phyloP scores from a whole-genome alignment of 1,284 basidiomycete genomes.

The Puccinia polysora region DNA sequence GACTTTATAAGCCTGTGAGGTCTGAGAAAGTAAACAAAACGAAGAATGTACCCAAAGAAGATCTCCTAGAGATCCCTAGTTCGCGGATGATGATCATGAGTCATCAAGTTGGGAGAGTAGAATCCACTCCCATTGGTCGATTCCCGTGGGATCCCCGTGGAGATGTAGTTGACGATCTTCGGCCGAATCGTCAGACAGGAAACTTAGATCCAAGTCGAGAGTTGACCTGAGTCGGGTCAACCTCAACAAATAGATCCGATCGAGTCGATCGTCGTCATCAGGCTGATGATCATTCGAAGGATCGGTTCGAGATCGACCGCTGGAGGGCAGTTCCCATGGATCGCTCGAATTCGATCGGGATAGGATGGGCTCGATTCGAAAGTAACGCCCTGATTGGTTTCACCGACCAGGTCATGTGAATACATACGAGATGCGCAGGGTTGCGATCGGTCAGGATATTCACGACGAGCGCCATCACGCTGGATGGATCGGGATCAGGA shows the following conservation, averaged over 20 bases:
- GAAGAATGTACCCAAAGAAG: too few species aligned
- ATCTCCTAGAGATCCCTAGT: too few species aligned
- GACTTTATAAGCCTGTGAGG: too few species aligned
- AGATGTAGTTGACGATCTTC: neutral
- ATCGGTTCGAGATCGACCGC: neutral
- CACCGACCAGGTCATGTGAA: too few species aligned
- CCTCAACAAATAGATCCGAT: neutral
- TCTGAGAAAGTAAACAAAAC: too few species aligned
- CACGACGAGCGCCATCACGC: too few species aligned
- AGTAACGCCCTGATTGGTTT: slow-evolving; percentile 3
- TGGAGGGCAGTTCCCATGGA: neutral
- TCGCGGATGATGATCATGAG: too few species aligned
- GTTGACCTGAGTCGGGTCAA: slow-evolving; percentile 1
- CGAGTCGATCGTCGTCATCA: neutral
- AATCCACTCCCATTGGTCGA: slow-evolving; percentile 13
- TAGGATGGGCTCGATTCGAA: neutral
- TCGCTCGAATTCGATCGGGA: neutral
- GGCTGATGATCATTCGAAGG: neutral
- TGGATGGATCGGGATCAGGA: neutral
- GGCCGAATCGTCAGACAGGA: neutral
- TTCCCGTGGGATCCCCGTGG: neutral
- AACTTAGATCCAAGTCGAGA: neutral
- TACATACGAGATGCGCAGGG: too few species aligned
- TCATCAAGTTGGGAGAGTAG: too few species aligned
- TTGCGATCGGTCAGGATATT: too few species aligned